phyloP scores from a whole-genome alignment of 1,139 yeast species.

The Blastobotrys elegans region DNA sequence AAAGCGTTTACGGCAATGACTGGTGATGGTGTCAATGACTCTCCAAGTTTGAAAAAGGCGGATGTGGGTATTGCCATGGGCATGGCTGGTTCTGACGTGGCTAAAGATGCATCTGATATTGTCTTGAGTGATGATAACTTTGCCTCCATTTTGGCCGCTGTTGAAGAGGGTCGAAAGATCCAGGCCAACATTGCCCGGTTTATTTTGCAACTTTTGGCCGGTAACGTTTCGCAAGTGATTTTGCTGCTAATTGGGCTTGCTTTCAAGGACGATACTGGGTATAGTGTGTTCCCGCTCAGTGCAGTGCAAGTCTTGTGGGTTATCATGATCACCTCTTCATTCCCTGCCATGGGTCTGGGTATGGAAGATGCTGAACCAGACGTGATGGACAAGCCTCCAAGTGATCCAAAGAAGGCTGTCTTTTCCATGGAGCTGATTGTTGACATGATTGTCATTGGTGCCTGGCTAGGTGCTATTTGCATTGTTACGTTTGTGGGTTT shows the following conservation, averaged over 20 bases:
- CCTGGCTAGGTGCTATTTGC: conserved; percentile 70
- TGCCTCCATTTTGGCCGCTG: conserved; percentile 70
- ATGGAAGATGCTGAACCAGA: conserved; percentile 64
- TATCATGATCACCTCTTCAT: conserved; percentile 71
- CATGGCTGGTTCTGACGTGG: conserved; percentile 92
- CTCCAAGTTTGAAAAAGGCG: conserved; percentile 94
- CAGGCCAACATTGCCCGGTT: conserved; percentile 75
- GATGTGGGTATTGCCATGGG: conserved; percentile 99
- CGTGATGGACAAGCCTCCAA: conserved; percentile 62
- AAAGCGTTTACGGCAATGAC: conserved; percentile 99
- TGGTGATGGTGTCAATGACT: conserved; percentile 98
- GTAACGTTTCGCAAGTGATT: conserved; percentile 73
- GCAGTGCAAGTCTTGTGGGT: conserved; percentile 82
- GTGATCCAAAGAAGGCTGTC: conserved; percentile 50
- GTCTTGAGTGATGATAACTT: conserved; percentile 75
- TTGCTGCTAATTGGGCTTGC: conserved; percentile 68
- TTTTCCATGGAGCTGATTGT: conserved; percentile 66
- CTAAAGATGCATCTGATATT: conserved; percentile 98
- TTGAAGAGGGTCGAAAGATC: conserved; percentile 83
- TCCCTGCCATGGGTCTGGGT: conserved; percentile 87
- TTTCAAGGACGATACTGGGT: conserved; percentile 53
- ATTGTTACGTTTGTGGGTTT: conserved; percentile 61
- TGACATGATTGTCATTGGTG: conserved; percentile 74
- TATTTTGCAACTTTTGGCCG: conserved; percentile 72
- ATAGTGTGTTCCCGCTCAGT: conserved; percentile 69